Percentiles rank a stretch among this genome's conserved stretches.
These are phyloP conservation scores for Euptelea pleiosperma DNA, from an alignment of 164 flowering plant species.

Conservation along the genomic window DNA sequence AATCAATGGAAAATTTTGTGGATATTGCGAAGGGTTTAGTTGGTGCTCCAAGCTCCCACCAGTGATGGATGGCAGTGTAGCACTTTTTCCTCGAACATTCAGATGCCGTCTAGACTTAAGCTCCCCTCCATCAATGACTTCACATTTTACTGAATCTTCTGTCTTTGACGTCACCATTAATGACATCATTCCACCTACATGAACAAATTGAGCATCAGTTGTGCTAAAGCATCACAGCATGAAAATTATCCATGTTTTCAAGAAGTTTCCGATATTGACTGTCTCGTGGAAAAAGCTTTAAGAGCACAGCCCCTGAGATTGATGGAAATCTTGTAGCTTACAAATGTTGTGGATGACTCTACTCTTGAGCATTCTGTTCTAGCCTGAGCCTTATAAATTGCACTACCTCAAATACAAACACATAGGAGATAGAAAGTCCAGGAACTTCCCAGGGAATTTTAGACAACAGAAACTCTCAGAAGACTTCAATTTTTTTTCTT, in stretches of 20 bases:
- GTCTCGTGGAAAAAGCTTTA: not conserved
- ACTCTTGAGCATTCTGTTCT: too few relatives aligned
- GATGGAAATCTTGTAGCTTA: too few relatives aligned
- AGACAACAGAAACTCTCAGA: too few relatives aligned
- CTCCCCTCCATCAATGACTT: constrained; percentile 98
- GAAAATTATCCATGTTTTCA: not conserved
- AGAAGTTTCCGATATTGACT: not conserved
- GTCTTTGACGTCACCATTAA: constrained; percentile 85
- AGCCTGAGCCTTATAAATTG: too few relatives aligned
- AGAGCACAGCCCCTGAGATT: not conserved
- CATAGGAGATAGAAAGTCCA: too few relatives aligned
- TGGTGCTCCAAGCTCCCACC: constrained; percentile 36
- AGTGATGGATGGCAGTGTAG: constrained; percentile 93
- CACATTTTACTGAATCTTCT: constrained; percentile 87
- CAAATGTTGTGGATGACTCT: too few relatives aligned
- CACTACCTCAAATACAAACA: too few relatives aligned
- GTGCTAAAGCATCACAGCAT: constrained; percentile 3
- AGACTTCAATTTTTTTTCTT: too few relatives aligned
- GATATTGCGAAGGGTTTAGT: not conserved
- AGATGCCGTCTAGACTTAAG: constrained; percentile 93
- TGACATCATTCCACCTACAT: constrained; percentile 98
- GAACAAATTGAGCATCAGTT: constrained; percentile 8
- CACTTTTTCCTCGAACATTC: constrained; percentile 98
- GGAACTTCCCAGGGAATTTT: too few relatives aligned
- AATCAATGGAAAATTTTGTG: not conserved